phyloP scores from a whole-genome alignment of 495 filamentous ascomycete species.

The Pseudevernia furfuracea region DNA sequence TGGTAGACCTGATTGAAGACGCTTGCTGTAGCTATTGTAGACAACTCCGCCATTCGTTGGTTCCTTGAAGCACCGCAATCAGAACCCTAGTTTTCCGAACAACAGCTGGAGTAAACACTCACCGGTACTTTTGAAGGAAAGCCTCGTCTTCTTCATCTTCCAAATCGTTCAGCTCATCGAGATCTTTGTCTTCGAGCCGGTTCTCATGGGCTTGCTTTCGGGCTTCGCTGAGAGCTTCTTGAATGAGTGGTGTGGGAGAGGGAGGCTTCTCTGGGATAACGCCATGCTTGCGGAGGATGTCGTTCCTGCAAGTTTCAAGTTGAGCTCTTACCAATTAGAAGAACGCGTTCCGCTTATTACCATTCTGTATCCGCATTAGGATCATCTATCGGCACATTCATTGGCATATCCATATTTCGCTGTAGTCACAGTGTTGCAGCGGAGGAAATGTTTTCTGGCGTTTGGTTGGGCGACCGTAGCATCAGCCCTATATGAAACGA shows the following conservation, averaged over 20 bases:
- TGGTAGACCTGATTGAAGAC: conserved; percentile 86
- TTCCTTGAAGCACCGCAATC: conserved; percentile 43
- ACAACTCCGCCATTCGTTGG: conserved; percentile 75
- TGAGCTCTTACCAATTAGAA: conserved; percentile 1
- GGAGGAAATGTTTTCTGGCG: neutral
- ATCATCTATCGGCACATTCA: conserved; percentile 84
- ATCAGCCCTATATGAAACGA: neutral
- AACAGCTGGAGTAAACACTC: conserved; percentile 14
- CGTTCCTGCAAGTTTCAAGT: conserved; percentile 60
- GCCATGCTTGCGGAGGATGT: conserved; percentile 93
- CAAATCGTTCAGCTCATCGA: conserved; percentile 86
- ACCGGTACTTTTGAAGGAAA: conserved; percentile 81
- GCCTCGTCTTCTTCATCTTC: conserved; percentile 93
- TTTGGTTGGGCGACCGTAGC: neutral
- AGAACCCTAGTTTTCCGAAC: conserved; percentile 2
- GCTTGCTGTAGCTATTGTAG: conserved; percentile 61
- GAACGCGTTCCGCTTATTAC: conserved; percentile 38
- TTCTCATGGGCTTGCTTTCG: conserved; percentile 77
- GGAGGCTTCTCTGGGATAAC: conserved; percentile 94
- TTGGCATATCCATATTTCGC: conserved; percentile 63
- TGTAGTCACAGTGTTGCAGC: neutral
- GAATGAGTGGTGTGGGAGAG: conserved; percentile 85
- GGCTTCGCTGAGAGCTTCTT: conserved; percentile 86
- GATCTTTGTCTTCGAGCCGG: conserved; percentile 81
- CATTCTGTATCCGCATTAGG: conserved; percentile 98